These are phyloP conservation scores for Limonium bicolor DNA, from an alignment of 148 eudicot genomes.

Conservation along the genomic window DNA sequence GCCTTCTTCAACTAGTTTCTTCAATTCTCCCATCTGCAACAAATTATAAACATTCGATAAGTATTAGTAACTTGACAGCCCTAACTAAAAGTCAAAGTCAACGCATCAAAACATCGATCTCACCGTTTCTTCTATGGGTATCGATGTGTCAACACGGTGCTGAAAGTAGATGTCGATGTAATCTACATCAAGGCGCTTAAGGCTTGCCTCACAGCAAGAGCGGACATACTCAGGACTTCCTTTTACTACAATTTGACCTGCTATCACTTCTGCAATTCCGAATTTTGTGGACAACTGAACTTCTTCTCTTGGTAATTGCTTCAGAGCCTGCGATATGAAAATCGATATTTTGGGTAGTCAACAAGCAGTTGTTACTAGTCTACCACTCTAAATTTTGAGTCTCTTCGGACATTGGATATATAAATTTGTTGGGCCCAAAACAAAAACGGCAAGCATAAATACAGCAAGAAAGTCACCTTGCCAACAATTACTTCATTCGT, in stretches of 20 bases:
- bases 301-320: constrained; percentile 59
- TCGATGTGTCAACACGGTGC: constrained; percentile 31
- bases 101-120: neutral
- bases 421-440: neutral
- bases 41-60: neutral
- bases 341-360: neutral
- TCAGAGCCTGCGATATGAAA: constrained; percentile 41
- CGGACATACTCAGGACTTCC: constrained; percentile 48
- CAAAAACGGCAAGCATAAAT: neutral
- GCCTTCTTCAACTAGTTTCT: constrained; percentile 11
- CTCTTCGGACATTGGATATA: neutral
- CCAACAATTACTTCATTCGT: constrained; percentile 50
- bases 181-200: constrained; percentile 41
- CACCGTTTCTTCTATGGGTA: constrained; percentile 32
- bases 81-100: no score
- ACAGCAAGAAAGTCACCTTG: constrained; percentile 23
- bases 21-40: constrained; percentile 12
- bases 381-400: neutral
- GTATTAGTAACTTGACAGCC: neutral
- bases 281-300: constrained; percentile 76
- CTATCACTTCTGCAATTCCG: constrained; percentile 27
- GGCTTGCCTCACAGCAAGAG: constrained; percentile 47
- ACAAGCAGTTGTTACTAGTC: no score
- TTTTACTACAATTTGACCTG: constrained; percentile 18
- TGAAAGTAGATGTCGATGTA: constrained; percentile 47